Evolutionary conservation across 2,329 filamentous ascomycete genomes (phyloP).

Genomic region (Fusarium anthophilum): DNA sequence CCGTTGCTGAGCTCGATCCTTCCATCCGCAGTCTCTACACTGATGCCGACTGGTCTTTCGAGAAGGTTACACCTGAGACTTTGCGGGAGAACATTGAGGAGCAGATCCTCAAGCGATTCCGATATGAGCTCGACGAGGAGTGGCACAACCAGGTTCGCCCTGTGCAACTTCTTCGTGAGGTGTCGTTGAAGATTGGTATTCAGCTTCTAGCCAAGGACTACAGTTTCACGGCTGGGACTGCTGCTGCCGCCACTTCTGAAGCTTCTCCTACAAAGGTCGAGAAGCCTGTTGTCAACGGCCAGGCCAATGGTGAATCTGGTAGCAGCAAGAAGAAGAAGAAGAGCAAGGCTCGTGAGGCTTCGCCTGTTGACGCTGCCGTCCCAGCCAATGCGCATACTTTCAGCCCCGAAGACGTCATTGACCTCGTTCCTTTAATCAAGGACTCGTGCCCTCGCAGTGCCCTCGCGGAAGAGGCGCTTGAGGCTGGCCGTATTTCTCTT

Average conservation of each 20-base stretch:
- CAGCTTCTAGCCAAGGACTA: constrained; percentile 80
- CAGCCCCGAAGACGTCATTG: constrained; percentile 84
- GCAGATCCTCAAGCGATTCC: constrained; percentile 78
- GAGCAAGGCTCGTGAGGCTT: constrained; percentile 66
- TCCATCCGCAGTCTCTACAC: constrained; percentile 79
- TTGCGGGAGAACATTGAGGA: constrained; percentile 75
- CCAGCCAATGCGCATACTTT: constrained; percentile 63
- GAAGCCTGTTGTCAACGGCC: constrained; percentile 51
- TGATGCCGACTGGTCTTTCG: constrained; percentile 84
- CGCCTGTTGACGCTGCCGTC: constrained; percentile 58
- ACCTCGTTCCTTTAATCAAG: constrained; percentile 94
- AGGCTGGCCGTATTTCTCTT: constrained; percentile 95
- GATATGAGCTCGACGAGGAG: constrained; percentile 73
- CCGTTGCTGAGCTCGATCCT: constrained; percentile 79
- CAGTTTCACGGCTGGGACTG: constrained; percentile 45
- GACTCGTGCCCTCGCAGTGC: constrained; percentile 91
- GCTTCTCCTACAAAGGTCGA: constrained; percentile 34
- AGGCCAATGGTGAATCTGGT: constrained; percentile 52
- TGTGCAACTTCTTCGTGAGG: constrained; percentile 87
- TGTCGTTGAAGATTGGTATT: constrained; percentile 87
- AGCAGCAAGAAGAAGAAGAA: constrained; percentile 70
- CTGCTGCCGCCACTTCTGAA: constrained; percentile 32
- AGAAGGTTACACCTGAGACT: constrained; percentile 77
- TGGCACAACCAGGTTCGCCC: constrained; percentile 77
- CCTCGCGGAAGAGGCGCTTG: constrained; percentile 92